Conservation (phyloP, 106 monocot genomes). For the Allium cepa region DNA sequence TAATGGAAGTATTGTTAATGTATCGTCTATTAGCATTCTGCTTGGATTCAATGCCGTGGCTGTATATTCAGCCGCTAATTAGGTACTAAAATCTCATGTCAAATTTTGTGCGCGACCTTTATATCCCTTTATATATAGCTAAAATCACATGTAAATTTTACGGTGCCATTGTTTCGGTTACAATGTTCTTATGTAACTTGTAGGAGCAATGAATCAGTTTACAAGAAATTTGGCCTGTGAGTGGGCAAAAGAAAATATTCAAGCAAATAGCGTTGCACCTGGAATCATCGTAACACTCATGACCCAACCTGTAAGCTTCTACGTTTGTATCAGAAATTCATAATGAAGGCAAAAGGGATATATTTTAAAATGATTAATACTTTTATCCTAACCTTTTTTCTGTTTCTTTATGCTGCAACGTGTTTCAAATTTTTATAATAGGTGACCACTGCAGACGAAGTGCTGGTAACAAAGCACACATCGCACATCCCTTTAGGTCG, state of each 20-base stretch:
- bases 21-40: not conserved
- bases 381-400: not conserved
- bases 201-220: not conserved
- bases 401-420: not conserved
- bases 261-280: not conserved
- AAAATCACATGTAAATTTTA: not conserved
- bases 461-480: not conserved
- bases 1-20: slow-evolving; percentile 1
- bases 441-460: not conserved
- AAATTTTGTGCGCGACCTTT: too few species aligned
- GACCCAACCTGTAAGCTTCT: not conserved
- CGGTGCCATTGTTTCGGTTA: not conserved
- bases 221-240: not conserved
- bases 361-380: too few species aligned
- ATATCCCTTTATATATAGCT: not conserved
- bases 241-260: too few species aligned
- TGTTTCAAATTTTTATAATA: not conserved
- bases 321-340: not conserved
- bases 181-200: too few species aligned
- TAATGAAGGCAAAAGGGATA: too few species aligned
- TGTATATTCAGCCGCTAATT: not conserved
- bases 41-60: not conserved
- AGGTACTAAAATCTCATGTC: not conserved
- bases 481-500: not conserved
- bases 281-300: not conserved